Conservation (phyloP, 2,329 filamentous ascomycete genomes). For the Fusarium humuli region DNA sequence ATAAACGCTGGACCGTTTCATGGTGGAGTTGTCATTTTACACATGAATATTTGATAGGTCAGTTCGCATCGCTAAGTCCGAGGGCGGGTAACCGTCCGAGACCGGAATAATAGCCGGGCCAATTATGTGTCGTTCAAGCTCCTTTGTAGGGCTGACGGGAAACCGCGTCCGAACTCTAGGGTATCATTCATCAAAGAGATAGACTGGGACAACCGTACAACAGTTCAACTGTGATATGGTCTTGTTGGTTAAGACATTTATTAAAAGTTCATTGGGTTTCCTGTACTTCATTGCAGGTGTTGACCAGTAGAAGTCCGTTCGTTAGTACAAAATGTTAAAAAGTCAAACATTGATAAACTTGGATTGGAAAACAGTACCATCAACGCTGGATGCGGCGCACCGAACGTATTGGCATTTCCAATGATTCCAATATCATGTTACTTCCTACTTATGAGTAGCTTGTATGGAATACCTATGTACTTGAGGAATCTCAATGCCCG, state of each 20-base stretch:
- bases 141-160: not conserved
- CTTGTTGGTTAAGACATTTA: not conserved
- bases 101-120: too few species aligned
- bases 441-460: too few species aligned
- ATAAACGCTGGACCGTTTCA: not conserved
- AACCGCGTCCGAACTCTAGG: not conserved
- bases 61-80: not conserved
- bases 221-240: not conserved
- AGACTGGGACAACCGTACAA: not conserved
- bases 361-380: too few species aligned
- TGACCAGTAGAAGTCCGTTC: too few species aligned
- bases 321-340: too few species aligned
- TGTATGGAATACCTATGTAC: too few species aligned
- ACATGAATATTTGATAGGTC: not conserved
- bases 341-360: too few species aligned
- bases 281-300: too few species aligned
- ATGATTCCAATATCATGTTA: too few species aligned
- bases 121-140: not conserved
- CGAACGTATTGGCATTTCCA: too few species aligned
- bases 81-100: not conserved
- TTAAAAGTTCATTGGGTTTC: accelerated
- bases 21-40: not conserved
- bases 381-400: too few species aligned
- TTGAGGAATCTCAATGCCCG: too few species aligned
- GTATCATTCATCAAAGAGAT: not conserved